Base-by-base conservation (phyloP, 2,329 filamentous ascomycete species). In the Emergomyces pasteurianus region DNA sequence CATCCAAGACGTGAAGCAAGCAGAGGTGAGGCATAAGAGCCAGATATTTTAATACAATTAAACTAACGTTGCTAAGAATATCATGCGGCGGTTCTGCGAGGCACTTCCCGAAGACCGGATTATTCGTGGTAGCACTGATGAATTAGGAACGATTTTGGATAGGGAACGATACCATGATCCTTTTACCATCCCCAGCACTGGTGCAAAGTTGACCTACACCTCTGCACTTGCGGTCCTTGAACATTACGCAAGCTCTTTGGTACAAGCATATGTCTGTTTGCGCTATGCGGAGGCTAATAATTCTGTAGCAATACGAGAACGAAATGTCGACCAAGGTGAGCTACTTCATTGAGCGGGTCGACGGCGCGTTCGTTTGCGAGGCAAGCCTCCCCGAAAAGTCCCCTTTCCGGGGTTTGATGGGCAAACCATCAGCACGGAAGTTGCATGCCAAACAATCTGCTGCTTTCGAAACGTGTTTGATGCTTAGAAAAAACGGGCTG, bases 391-490 rank as follows among this genome's bases (percentile, higher is more conserved):
- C 94, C 0, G 82, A 86, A 14, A 80, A 80, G 26, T 88, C 90
- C 0, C 90, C 90, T 0, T 77, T 96, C 42, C 82, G 80, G 60
- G 85, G 83, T 36, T 80, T 83, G 5, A 78, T 80, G 14, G 92
- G 94, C 5, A 78, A 76, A 8, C 75, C 83, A 0, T 83, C 86
- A 60, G 71, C 78, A 8, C 89, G 81, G 61, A 97, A 96, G 72
- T 80, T 85, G 36, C 75, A 87, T 21, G 92, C 94, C 4, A 95
- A 94, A 72, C 90, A 89, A 65, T 90, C 92, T 0, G 92, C 92
- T 2, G 92, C 94, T 0, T 97, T 92, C 70, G 84, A 91, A 68
- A 84, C 88, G 58, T 96, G 92, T 68, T 71, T 90, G 1, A 71
- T 84, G 63, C 79, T 99, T 18, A 79, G 86, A 55, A 79, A 83